Evolutionary conservation across 2,329 filamentous ascomycete genomes (phyloP).

Genomic region (Aspergillus viridinutans): DNA sequence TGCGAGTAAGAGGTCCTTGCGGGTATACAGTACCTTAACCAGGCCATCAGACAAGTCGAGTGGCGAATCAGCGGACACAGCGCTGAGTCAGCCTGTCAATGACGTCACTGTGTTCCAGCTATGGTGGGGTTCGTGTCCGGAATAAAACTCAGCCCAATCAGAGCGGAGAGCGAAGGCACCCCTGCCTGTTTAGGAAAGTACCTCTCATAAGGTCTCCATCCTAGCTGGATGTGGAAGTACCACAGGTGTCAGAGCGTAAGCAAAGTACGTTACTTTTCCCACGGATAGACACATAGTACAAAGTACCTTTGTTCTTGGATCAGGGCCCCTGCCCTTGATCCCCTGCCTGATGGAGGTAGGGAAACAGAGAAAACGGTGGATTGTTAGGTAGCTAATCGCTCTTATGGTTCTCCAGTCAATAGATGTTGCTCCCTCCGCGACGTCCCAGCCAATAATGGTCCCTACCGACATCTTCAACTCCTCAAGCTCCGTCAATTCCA

Average conservation of each 20-base stretch:
- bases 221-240: not conserved
- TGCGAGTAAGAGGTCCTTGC: no score
- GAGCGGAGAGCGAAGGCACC: accelerated
- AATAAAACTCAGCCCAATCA: not conserved
- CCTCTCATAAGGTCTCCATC: not conserved
- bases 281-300: not conserved
- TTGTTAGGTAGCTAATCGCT: not conserved
- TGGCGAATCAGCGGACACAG: not conserved
- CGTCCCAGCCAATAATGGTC: not conserved
- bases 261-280: not conserved
- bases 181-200: not conserved
- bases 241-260: not conserved
- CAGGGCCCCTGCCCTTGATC: not conserved
- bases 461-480: not conserved
- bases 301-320: not conserved
- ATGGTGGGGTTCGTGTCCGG: not conserved
- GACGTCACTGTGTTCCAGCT: not conserved
- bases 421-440: not conserved
- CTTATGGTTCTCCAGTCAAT: not conserved
- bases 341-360: not conserved
- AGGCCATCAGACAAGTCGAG: not conserved
- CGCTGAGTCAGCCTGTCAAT: not conserved
- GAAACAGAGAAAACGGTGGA: not conserved
- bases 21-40: no score
- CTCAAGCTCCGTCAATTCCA: not conserved